These are phyloP conservation scores for Annona cherimola DNA, from an alignment of 164 flowering plant species.

Conservation along the genomic window DNA sequence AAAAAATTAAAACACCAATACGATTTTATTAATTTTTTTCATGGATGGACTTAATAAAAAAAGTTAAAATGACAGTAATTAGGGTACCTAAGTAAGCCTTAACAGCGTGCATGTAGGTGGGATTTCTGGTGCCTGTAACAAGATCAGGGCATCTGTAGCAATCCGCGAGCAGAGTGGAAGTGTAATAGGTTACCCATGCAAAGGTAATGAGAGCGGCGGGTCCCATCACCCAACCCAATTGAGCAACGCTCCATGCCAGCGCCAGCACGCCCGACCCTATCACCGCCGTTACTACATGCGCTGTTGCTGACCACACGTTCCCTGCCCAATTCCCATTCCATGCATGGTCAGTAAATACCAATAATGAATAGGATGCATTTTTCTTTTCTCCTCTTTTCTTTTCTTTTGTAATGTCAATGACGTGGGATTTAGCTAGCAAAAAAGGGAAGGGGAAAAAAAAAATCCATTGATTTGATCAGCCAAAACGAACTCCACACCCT, in stretches of 20 bases:
- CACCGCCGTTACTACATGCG: constrained; percentile 9
- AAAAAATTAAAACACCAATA: background rate
- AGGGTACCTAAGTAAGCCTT: constrained; percentile 8
- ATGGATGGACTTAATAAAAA: background rate
- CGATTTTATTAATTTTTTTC: too few species aligned
- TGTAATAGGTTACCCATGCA: constrained; percentile 15
- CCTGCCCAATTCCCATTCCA: background rate
- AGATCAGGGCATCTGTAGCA: constrained; percentile 15
- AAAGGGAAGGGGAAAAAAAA: too few species aligned
- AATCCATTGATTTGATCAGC: too few species aligned
- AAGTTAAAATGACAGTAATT: background rate
- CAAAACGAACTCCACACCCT: too few species aligned
- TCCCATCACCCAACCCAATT: constrained; percentile 16
- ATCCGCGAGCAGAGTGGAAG: constrained; percentile 13
- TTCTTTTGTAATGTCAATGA: too few species aligned
- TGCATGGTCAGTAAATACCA: too few species aligned
- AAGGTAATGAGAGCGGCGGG: constrained; percentile 6
- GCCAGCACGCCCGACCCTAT: constrained; percentile 18
- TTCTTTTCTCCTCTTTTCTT: too few species aligned
- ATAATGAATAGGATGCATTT: too few species aligned
- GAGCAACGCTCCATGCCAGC: constrained; percentile 18
- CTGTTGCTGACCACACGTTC: constrained; percentile 12
- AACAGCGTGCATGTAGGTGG: constrained; percentile 12
- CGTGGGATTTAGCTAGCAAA: too few species aligned
- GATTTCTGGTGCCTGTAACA: constrained; percentile 10